phyloP scores from a whole-genome alignment of 768 basidiomycete genomes.

The Lactifluus hygrophoroides region DNA sequence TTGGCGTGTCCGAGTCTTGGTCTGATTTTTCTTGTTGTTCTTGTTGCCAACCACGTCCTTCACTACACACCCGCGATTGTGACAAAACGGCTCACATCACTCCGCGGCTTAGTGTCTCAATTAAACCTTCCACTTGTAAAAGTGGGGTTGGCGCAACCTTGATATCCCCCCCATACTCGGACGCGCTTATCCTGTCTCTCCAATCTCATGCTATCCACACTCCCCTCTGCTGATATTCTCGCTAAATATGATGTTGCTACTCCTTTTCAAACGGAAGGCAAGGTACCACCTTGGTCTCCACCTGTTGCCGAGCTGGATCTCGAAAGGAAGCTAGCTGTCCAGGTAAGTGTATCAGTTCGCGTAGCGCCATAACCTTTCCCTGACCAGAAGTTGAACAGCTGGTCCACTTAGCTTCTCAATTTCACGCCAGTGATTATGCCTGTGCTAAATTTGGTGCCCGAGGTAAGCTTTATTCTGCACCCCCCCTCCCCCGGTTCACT shows the following conservation, averaged over 20 bases:
- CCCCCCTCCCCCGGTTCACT: background rate
- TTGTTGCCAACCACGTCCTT: background rate
- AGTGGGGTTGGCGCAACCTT: background rate
- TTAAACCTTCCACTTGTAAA: background rate
- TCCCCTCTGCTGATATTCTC: constrained; percentile 3
- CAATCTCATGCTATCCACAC: constrained; percentile 11
- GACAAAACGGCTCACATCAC: background rate
- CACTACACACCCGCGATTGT: background rate
- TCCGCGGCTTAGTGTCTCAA: background rate
- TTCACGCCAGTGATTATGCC: constrained; percentile 20
- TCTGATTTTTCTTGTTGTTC: background rate
- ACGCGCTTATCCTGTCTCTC: background rate
- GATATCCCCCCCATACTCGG: background rate
- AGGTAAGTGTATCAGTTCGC: constrained; percentile 2
- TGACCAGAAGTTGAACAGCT: constrained; percentile 2
- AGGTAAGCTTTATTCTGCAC: constrained; percentile 8
- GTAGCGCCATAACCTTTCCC: background rate
- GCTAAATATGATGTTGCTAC: background rate
- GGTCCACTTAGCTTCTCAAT: constrained; percentile 21
- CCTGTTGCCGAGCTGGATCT: constrained; percentile 10
- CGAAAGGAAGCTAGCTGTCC: constrained; percentile 18
- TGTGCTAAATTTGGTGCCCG: constrained; percentile 20
- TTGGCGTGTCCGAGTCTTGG: too few relatives aligned
- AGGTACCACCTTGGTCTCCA: background rate
- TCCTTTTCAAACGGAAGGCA: background rate